These are phyloP conservation scores for Cudoniella acicularis DNA, from an alignment of 495 filamentous ascomycete genomes.

Conservation along the genomic window DNA sequence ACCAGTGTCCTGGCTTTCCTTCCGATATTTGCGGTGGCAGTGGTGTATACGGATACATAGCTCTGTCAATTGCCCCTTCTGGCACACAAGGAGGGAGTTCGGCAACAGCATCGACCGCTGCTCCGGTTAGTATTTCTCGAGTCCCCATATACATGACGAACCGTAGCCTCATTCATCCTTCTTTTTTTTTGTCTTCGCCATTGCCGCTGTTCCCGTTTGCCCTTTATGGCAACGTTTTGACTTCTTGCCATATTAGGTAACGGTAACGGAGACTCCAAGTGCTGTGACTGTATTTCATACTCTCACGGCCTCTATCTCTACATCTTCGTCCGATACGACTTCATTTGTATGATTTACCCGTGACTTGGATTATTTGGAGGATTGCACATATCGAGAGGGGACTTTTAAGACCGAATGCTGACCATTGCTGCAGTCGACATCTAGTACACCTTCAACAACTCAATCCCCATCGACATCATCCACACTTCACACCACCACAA, in stretches of 20 bases:
- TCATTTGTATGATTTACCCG: slow-evolving; percentile 20
- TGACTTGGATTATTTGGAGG: neutral
- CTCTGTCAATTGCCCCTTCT: slow-evolving; percentile 38
- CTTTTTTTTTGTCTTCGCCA: neutral
- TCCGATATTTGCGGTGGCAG: slow-evolving; percentile 61
- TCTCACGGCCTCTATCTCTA: neutral
- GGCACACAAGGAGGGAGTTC: slow-evolving; percentile 40
- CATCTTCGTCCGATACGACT: slow-evolving; percentile 15
- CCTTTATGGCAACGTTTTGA: slow-evolving; percentile 26
- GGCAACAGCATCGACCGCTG: slow-evolving; percentile 6
- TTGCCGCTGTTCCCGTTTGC: slow-evolving; percentile 8
- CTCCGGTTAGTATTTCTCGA: slow-evolving; percentile 15
- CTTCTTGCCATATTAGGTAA: slow-evolving; percentile 24
- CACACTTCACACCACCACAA: slow-evolving; percentile 9
- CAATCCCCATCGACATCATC: neutral
- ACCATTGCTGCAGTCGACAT: neutral
- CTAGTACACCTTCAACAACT: slow-evolving; percentile 8
- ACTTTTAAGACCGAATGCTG: no score
- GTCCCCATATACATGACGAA: no score
- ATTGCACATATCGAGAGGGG: neutral
- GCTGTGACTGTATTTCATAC: slow-evolving; percentile 15
- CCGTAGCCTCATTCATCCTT: neutral
- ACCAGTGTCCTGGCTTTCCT: slow-evolving; percentile 64
- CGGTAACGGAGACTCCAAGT: slow-evolving; percentile 28
- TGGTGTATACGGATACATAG: slow-evolving; percentile 59